phyloP scores from a whole-genome alignment of 495 filamentous ascomycete genomes.

The Cairneyella variabilis region DNA sequence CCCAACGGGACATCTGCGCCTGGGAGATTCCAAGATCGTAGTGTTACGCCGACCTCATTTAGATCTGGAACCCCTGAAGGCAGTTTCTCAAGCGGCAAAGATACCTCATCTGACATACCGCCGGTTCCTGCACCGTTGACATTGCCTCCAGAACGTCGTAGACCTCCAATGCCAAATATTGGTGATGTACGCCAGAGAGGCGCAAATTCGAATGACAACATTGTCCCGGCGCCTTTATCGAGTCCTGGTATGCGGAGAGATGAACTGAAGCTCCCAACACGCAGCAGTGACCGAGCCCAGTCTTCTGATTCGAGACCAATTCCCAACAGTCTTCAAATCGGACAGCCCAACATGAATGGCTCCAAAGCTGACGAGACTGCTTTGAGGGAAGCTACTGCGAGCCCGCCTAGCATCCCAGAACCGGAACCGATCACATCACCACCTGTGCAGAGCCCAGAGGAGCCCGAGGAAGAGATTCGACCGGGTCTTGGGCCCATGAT shows the following conservation, averaged over 20 bases:
- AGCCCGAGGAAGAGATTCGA: slow-evolving; percentile 47
- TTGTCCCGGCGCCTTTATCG: slow-evolving; percentile 51
- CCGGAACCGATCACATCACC: slow-evolving; percentile 11
- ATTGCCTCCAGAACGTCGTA: slow-evolving; percentile 43
- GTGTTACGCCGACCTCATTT: slow-evolving; percentile 21
- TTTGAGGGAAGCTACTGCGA: background rate
- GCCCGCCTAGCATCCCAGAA: background rate
- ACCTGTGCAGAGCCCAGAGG: background rate
- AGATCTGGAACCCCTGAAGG: slow-evolving; percentile 22
- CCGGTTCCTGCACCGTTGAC: slow-evolving; percentile 35
- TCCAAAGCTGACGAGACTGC: background rate
- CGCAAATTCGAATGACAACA: slow-evolving; percentile 25
- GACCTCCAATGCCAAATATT: slow-evolving; percentile 48
- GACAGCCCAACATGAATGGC: too few species aligned
- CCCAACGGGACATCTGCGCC: slow-evolving; percentile 32
- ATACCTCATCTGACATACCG: slow-evolving; percentile 31
- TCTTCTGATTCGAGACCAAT: slow-evolving; percentile 15
- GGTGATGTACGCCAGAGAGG: slow-evolving; percentile 16
- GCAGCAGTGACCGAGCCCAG: slow-evolving; percentile 36
- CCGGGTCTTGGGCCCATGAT: slow-evolving; percentile 91
- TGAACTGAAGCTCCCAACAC: slow-evolving; percentile 36
- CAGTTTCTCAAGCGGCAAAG: slow-evolving; percentile 13
- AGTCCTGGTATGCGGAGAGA: slow-evolving; percentile 44
- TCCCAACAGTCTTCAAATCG: slow-evolving; percentile 13
- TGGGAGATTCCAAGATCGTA: slow-evolving; percentile 31